These are phyloP conservation scores for Jaapia argillacea DNA, from an alignment of 768 basidiomycete species.

Conservation along the genomic window DNA sequence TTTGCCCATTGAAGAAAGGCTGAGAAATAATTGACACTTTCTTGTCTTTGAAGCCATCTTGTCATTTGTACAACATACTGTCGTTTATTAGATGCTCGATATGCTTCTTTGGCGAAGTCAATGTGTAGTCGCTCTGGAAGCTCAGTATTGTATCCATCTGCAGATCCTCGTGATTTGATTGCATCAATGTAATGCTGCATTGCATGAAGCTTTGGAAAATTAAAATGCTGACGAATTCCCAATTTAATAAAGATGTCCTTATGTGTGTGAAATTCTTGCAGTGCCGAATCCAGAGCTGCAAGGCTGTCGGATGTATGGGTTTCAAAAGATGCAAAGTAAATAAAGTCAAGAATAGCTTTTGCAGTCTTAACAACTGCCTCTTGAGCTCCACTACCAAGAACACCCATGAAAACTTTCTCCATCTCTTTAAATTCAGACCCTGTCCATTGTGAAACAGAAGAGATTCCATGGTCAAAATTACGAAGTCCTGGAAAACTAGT, in stretches of 20 bases:
- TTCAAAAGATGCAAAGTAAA: constrained; percentile 17
- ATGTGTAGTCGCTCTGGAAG: constrained; percentile 28
- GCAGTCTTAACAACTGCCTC: constrained; percentile 13
- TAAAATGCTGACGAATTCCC: constrained; percentile 16
- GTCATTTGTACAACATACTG: constrained; percentile 28
- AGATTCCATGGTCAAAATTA: constrained; percentile 35
- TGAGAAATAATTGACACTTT: constrained; percentile 19
- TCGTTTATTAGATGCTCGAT: constrained; percentile 15
- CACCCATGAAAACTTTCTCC: constrained; percentile 14
- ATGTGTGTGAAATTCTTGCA: constrained; percentile 14
- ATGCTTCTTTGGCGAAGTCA: constrained; percentile 26
- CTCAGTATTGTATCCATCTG: constrained; percentile 19
- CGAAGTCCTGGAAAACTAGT: constrained; percentile 22
- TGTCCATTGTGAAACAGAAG: constrained; percentile 29
- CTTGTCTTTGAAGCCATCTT: constrained; percentile 22
- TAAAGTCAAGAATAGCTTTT: constrained; percentile 17
- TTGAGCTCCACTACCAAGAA: constrained; percentile 14
- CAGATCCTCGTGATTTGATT: constrained; percentile 12
- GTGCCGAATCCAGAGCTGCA: constrained; percentile 6
- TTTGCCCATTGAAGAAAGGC: constrained; percentile 18
- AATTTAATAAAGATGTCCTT: constrained; percentile 17
- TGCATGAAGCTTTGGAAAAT: constrained; percentile 20
- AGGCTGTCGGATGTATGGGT: constrained; percentile 13
- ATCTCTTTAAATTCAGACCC: constrained; percentile 31
- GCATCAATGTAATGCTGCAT: constrained; percentile 12